Evolutionary conservation across 805 yeast genomes (phyloP).

Genomic region (Metschnikowia aberdeeniae): DNA sequence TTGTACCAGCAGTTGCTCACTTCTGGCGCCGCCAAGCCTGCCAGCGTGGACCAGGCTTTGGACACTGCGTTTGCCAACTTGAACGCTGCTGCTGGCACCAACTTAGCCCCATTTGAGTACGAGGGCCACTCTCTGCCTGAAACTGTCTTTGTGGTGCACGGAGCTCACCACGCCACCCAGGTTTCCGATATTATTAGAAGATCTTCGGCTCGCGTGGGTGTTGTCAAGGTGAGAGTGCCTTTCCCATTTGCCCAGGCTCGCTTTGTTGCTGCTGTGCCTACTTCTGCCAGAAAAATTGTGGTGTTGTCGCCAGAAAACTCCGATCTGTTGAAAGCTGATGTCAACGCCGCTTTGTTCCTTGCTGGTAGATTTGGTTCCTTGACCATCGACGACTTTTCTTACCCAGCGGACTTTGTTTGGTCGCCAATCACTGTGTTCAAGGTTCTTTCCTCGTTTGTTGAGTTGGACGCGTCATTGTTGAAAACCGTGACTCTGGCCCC

Average conservation of each 20-base stretch:
- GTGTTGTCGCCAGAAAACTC: slow-evolving; percentile 56
- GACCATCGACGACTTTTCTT: slow-evolving; percentile 48
- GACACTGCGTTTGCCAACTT: slow-evolving; percentile 45
- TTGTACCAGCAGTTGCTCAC: slow-evolving; percentile 36
- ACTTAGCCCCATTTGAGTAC: slow-evolving; percentile 63
- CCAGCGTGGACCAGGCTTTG: slow-evolving; percentile 36
- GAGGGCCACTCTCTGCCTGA: slow-evolving; percentile 59
- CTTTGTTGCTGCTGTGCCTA: slow-evolving; percentile 59
- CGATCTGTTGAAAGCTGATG: slow-evolving; percentile 61
- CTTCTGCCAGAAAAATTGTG: slow-evolving; percentile 53
- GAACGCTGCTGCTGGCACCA: slow-evolving; percentile 52
- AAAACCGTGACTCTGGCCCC: slow-evolving; percentile 14
- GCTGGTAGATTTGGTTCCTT: slow-evolving; percentile 38
- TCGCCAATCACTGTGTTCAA: slow-evolving; percentile 50
- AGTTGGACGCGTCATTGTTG: slow-evolving; percentile 26
- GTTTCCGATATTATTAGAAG: slow-evolving; percentile 43
- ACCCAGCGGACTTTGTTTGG: slow-evolving; percentile 52
- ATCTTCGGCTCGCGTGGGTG: slow-evolving; percentile 45
- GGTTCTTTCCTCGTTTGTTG: slow-evolving; percentile 42
- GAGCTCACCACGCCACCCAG: slow-evolving; percentile 61
- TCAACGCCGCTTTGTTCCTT: slow-evolving; percentile 65
- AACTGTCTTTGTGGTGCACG: slow-evolving; percentile 78
- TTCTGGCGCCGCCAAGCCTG: slow-evolving; percentile 14
- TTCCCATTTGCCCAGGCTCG: slow-evolving; percentile 67
- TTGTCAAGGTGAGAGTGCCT: slow-evolving; percentile 70